A percentile compares a stretch with the other conserved stretches of the same genome.
Conservation (phyloP, 2,329 filamentous ascomycete species). For the Monilinia polystroma region DNA sequence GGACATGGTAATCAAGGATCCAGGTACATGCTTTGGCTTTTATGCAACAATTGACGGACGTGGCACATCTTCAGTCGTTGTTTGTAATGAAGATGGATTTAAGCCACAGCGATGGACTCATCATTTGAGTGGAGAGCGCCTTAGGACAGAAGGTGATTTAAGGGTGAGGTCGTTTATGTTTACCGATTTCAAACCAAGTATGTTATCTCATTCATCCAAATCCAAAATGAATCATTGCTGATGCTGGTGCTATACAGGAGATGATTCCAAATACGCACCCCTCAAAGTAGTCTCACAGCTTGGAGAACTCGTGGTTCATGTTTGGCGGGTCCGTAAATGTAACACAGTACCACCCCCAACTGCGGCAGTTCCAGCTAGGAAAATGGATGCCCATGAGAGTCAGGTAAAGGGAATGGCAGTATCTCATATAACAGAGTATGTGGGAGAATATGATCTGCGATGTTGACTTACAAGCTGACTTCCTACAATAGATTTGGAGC, state of each 20-base stretch:
- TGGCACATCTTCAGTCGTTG: neutral
- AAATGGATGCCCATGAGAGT: neutral
- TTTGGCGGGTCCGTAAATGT: slow-evolving; percentile 18
- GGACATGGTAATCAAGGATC: neutral
- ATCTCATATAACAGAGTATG: slow-evolving; percentile 18
- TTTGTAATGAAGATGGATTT: slow-evolving; percentile 21
- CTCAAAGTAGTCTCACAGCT: slow-evolving; percentile 10
- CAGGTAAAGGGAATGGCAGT: slow-evolving; percentile 13
- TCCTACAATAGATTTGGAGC: neutral
- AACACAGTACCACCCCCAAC: neutral
- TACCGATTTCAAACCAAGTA: slow-evolving; percentile 14
- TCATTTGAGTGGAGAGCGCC: neutral
- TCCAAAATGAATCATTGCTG: neutral
- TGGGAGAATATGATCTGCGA: neutral
- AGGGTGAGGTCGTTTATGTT: slow-evolving; percentile 4
- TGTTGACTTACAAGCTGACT: neutral
- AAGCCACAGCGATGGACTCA: neutral
- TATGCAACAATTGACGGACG: slow-evolving; percentile 18
- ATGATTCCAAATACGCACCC: neutral
- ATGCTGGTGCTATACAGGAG: neutral
- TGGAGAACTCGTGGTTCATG: slow-evolving; percentile 19
- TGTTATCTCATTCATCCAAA: neutral
- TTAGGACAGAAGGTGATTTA: neutral
- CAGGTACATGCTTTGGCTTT: slow-evolving; percentile 8
- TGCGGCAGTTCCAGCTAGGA: neutral